Evolutionary conservation across 768 basidiomycete genomes (phyloP).

Genomic region (Mycena metata): DNA sequence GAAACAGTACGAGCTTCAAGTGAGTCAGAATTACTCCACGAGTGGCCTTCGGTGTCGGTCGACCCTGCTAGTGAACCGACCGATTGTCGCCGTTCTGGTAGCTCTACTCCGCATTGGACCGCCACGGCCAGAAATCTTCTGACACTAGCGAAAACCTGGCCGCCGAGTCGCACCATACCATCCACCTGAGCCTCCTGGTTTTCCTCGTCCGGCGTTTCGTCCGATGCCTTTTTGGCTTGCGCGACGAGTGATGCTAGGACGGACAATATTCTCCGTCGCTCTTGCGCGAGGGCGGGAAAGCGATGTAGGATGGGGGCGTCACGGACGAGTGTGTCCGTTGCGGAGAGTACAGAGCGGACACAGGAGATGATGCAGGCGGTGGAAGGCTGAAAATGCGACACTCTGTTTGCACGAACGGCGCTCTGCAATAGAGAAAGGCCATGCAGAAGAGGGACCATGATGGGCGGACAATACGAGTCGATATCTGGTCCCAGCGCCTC

Average conservation of each 20-base stretch:
- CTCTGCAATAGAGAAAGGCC: constrained; percentile 88
- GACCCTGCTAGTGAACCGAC: constrained; percentile 47
- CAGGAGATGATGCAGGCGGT: constrained; percentile 96
- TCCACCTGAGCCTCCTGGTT: constrained; percentile 70
- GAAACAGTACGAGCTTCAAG: constrained; percentile 46
- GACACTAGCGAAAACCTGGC: constrained; percentile 85
- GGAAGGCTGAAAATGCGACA: constrained; percentile 91
- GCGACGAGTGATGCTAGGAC: constrained; percentile 86
- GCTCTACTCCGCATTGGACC: constrained; percentile 78
- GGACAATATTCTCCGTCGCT: constrained; percentile 86
- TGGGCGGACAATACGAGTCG: constrained; percentile 77
- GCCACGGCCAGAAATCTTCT: constrained; percentile 84
- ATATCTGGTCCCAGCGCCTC: constrained; percentile 63
- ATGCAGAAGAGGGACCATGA: constrained; percentile 89
- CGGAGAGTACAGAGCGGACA: constrained; percentile 87
- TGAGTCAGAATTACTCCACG: constrained; percentile 49
- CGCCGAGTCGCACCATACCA: constrained; percentile 84
- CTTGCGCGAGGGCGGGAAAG: constrained; percentile 76
- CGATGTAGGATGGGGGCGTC: constrained; percentile 81
- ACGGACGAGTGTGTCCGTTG: constrained; percentile 86
- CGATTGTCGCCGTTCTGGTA: constrained; percentile 65
- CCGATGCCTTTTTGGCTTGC: constrained; percentile 79
- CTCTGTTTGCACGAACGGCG: constrained; percentile 82
- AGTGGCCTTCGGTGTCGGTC: constrained; percentile 46
- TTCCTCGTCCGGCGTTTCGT: constrained; percentile 60